Evolutionary conservation across 179 eudicot genomes (phyloP), one percentile per base, ranked within the genome.

Genomic region (Beta macrorhiza): DNA sequence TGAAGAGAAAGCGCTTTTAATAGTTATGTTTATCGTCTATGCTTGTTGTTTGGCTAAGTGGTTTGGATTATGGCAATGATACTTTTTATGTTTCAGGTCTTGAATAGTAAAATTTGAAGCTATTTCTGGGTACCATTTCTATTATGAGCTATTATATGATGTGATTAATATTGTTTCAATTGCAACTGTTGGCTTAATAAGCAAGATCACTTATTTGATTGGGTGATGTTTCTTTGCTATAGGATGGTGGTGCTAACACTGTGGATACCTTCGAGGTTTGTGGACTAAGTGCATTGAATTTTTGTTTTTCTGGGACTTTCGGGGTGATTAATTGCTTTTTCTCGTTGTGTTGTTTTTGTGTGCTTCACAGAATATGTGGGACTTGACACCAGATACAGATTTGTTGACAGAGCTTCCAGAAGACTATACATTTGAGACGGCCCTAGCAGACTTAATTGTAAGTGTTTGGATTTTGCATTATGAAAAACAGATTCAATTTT

Each of bases 381-480:
- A 93, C 82, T 88, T 91, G 79, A 93, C 97, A 9, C 97, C 95
- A 5, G 92, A 89, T 76, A 87, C 91, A 0, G 95, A 93, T 59
- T 84, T 93, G 81, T 53, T 93, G 71, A 85, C 55, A 75, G 95
- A 93, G 87, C 90, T 93, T 13, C 97, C 93, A 0, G 89, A 84
- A 17, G 95, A 93, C 42, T 91, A 90, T 77, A 87, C 91, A 5
- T 93, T 89, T 61, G 95, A 91, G 85, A 91, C 92, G 4, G 97
- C 95, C 4, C 85, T 93, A 12, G 95, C 95, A 5, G 97, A 93
- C 73, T 85, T 91, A 80, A 93, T 93, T 72, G 95, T 93, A 76
- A 82, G 95, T 86, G 72, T 55, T 16, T 44, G 25, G 29, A 7
- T n/a, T 67, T 51, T 69, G 78, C 42, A 59, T 67, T 13, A 20